These are phyloP conservation scores for Claviceps humidiphila DNA, from an alignment of 2,329 filamentous ascomycete genomes.

Conservation along the genomic window DNA sequence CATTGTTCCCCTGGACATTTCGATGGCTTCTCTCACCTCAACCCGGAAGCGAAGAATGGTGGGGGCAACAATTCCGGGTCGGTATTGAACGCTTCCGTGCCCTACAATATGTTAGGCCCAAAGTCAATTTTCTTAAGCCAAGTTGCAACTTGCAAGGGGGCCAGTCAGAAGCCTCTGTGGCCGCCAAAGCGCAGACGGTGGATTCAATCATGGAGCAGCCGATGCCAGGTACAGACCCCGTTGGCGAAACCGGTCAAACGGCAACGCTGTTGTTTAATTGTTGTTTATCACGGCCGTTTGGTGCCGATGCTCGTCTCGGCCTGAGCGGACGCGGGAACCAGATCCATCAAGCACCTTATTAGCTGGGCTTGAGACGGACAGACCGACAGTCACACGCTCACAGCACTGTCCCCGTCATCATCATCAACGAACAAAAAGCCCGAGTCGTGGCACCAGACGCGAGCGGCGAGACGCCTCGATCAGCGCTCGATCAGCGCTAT, in stretches of 20 bases:
- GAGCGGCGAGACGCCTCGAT: not conserved
- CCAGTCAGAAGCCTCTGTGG: not conserved
- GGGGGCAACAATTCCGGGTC: not conserved
- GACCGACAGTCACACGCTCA: not conserved
- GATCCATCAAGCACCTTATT: not conserved
- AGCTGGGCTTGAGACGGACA: not conserved
- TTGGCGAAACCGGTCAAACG: not conserved
- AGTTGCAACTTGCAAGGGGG: not conserved
- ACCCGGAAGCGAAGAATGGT: not conserved
- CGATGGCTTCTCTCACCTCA: not conserved
- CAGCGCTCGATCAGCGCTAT: not conserved
- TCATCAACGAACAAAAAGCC: not conserved
- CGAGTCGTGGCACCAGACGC: not conserved
- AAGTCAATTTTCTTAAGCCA: not conserved
- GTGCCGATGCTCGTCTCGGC: not conserved
- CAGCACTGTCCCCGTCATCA: not conserved
- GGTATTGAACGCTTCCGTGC: not conserved
- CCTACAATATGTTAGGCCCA: not conserved
- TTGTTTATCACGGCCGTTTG: not conserved
- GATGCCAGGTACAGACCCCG: not conserved
- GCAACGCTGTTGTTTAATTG: not conserved
- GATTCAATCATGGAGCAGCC: not conserved
- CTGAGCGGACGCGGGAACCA: not conserved
- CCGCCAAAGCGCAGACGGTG: not conserved
- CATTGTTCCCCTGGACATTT: not conserved